Conservation (phyloP, 441 rosid genomes). For the Erodium chrysanthum region DNA sequence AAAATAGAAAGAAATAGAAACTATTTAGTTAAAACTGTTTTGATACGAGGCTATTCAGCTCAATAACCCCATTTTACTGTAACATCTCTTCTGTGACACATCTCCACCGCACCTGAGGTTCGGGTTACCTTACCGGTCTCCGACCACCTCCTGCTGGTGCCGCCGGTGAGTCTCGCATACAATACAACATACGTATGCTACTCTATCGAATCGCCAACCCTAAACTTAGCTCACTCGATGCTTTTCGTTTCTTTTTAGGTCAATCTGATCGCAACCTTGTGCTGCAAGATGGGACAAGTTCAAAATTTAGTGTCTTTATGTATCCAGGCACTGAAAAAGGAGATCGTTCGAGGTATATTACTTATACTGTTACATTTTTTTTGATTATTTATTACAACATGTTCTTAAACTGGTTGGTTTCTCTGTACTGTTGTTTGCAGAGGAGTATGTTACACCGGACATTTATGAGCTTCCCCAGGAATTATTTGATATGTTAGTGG, state of each 20-base stretch:
- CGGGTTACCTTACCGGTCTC: no score
- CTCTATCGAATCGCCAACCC: not conserved
- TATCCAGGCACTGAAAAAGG: not conserved
- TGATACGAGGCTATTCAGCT: no score
- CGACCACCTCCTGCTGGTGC: not conserved
- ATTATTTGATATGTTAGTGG: conserved; percentile 38
- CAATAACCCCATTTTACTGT: no score
- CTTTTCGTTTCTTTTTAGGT: not conserved
- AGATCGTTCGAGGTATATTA: not conserved
- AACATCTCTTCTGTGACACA: no score
- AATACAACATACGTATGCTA: not conserved
- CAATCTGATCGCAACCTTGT: not conserved
- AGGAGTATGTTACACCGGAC: conserved; percentile 31
- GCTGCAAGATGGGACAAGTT: not conserved
- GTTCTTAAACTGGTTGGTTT: not conserved
- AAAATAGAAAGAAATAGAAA: no score
- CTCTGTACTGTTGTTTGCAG: conserved; percentile 22
- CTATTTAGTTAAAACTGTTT: no score
- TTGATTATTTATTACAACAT: not conserved
- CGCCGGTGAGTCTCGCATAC: not conserved
- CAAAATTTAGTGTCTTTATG: not conserved
- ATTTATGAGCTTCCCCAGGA: conserved; percentile 61
- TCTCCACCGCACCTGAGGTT: no score
- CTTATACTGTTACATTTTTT: not conserved
- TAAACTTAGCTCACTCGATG: not conserved